Percentiles rank a stretch among this genome's conserved stretches.
These are phyloP conservation scores for Heracleum sosnowskyi DNA, from an alignment of 129 eudicot genomes.

Conservation along the genomic window DNA sequence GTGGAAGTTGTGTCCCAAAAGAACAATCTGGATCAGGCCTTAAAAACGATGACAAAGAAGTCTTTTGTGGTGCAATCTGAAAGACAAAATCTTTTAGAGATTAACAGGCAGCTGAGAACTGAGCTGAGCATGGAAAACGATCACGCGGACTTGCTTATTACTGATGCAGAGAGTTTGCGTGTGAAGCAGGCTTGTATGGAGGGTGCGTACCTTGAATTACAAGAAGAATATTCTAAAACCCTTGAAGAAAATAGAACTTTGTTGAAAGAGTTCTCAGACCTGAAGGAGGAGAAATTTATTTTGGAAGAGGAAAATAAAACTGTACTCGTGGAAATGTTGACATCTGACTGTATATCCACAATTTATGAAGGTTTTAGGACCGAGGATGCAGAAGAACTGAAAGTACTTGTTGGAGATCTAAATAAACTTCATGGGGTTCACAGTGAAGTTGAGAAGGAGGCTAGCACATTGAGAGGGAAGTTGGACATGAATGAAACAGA, in stretches of 20 bases:
- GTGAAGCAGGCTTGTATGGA: constrained; percentile 26
- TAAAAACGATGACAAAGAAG: constrained; percentile 22
- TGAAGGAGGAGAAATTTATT: constrained; percentile 40
- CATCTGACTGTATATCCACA: constrained; percentile 23
- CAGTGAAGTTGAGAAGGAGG: constrained; percentile 32
- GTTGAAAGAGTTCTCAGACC: constrained; percentile 21
- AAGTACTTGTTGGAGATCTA: constrained; percentile 30
- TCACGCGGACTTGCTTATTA: constrained; percentile 16
- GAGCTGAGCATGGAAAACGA: constrained; percentile 26
- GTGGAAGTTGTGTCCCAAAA: constrained; percentile 45
- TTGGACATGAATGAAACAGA: constrained; percentile 33
- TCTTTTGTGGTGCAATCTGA: constrained; percentile 32
- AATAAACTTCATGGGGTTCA: constrained; percentile 27
- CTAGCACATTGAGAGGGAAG: constrained; percentile 21
- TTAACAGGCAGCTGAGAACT: constrained; percentile 30
- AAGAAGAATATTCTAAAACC: constrained; percentile 24
- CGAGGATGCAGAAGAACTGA: constrained; percentile 38
- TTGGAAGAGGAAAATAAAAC: constrained; percentile 30
- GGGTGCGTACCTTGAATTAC: constrained; percentile 18
- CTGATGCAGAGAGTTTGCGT: constrained; percentile 28
- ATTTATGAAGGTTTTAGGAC: constrained; percentile 29
- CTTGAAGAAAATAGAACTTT: constrained; percentile 33
- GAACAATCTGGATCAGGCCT: constrained; percentile 26
- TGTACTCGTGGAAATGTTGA: constrained; percentile 32
- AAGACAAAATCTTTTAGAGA: constrained; percentile 34